A percentile compares a stretch with the other conserved stretches of the same genome.
Evolutionary conservation across 306 rosid genomes (phyloP).

Genomic region (Lablab purpureus): DNA sequence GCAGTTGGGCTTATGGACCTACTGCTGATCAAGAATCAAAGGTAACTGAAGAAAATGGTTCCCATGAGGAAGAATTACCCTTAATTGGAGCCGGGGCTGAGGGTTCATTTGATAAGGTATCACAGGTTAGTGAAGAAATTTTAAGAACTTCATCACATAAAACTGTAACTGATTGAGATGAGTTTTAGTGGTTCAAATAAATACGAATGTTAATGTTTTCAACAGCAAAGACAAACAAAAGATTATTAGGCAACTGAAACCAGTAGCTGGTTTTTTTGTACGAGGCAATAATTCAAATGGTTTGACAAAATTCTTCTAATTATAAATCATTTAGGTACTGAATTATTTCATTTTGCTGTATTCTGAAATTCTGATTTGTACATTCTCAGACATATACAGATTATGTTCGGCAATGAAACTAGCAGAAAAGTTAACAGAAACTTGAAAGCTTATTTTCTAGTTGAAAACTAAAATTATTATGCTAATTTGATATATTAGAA

Average conservation of each 20-base stretch:
- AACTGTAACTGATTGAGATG: not conserved
- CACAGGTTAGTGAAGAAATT: slow-evolving; percentile 24
- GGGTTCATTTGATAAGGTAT: slow-evolving; percentile 8
- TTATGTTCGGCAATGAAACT: not conserved
- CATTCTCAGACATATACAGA: not conserved
- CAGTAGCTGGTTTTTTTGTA: not conserved
- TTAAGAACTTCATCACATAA: slow-evolving; percentile 4
- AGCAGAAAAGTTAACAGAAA: not conserved
- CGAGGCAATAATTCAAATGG: slow-evolving; percentile 11
- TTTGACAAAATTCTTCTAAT: slow-evolving; percentile 5
- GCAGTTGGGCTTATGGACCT: slow-evolving; percentile 75
- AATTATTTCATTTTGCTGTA: slow-evolving; percentile 12
- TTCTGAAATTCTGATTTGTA: not conserved
- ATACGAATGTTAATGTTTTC: not conserved
- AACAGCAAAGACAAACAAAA: not conserved
- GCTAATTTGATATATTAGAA: not conserved
- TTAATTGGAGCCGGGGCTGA: slow-evolving; percentile 16
- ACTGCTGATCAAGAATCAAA: slow-evolving; percentile 45
- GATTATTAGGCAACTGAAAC: not conserved
- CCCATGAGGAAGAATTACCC: slow-evolving; percentile 36
- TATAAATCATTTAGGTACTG: not conserved
- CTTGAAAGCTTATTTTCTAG: not conserved
- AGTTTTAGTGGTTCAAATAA: not conserved
- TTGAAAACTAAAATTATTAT: not conserved
- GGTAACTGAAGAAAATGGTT: slow-evolving; percentile 21